Percentiles rank a stretch among this genome's conserved stretches.
These are phyloP conservation scores for Schizosaccharomyces octosporus DNA, from an alignment of 805 yeast species.

Conservation along the genomic window DNA sequence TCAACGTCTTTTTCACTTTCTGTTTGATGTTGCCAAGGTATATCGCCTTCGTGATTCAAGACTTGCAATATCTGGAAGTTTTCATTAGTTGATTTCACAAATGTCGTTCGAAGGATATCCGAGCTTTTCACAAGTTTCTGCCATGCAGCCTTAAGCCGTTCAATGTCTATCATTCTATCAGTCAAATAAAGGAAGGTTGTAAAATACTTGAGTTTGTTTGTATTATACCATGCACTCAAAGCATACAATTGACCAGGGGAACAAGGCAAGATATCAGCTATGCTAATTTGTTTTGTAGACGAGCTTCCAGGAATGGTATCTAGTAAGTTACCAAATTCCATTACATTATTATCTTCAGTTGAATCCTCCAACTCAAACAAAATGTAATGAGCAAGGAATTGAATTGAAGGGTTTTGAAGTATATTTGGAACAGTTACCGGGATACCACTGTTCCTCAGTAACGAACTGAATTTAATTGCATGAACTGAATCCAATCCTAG, in stretches of 20 bases:
- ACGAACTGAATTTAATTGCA: constrained; percentile 7
- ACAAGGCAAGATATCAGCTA: constrained; percentile 5
- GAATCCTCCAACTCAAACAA: neutral
- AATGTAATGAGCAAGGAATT: constrained; percentile 2
- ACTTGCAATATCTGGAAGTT: constrained; percentile 7
- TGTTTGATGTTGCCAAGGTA: too few species aligned
- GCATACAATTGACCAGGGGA: constrained; percentile 9
- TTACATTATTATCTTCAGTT: neutral
- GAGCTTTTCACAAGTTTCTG: neutral
- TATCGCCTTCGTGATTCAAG: neutral
- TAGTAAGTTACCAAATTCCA: neutral
- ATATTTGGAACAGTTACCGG: constrained; percentile 7
- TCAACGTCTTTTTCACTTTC: too few species aligned
- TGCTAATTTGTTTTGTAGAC: too few species aligned
- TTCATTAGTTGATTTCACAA: constrained; percentile 3
- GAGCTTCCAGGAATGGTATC: neutral
- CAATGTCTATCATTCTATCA: neutral
- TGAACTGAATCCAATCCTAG: constrained; percentile 10
- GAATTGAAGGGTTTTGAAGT: constrained; percentile 4
- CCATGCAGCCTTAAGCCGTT: constrained; percentile 6
- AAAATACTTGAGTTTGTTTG: neutral
- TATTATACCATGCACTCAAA: constrained; percentile 7
- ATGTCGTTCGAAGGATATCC: constrained; percentile 8
- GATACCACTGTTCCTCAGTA: constrained; percentile 4
- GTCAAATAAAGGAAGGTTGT: neutral